A percentile compares a stretch with the other conserved stretches of the same genome.
Evolutionary conservation across 805 yeast genomes (phyloP).

Genomic region (Limtongozyma cylindracea): DNA sequence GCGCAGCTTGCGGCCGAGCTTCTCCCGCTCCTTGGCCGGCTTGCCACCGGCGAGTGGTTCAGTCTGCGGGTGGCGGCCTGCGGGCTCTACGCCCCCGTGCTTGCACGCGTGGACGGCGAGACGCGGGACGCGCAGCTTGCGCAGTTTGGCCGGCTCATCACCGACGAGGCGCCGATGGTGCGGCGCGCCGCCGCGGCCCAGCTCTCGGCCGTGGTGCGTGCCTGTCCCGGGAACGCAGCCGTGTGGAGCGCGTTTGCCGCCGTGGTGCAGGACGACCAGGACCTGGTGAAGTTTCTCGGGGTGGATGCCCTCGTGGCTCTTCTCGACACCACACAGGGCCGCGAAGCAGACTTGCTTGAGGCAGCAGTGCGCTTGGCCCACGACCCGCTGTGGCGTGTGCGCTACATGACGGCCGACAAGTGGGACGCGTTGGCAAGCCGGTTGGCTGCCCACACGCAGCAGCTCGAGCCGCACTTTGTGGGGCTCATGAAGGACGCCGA

Average conservation of each 20-base stretch:
- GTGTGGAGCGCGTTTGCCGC: conserved; percentile 64
- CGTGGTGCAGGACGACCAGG: conserved; percentile 70
- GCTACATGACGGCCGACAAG: conserved; percentile 94
- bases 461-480: conserved; percentile 49
- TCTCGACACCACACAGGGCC: conserved; percentile 30
- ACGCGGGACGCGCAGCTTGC: conserved; percentile 36
- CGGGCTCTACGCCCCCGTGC: conserved; percentile 56
- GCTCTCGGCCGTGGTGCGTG: conserved; percentile 49
- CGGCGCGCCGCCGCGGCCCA: conserved; percentile 81
- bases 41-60: conserved; percentile 86
- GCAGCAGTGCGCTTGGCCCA: conserved; percentile 46
- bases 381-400: conserved; percentile 94
- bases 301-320: conserved; percentile 76
- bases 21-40: conserved; percentile 50
- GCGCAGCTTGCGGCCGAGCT: conserved; percentile 42
- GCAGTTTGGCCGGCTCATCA: conserved; percentile 42
- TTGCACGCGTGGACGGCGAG: conserved; percentile 27
- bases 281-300: conserved; percentile 75
- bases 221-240: conserved; percentile 28
- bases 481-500: conserved; percentile 72
- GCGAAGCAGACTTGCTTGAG: conserved; percentile 33
- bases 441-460: conserved; percentile 29
- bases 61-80: conserved; percentile 78
- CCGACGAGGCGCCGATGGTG: conserved; percentile 95
- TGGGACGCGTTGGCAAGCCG: conserved; percentile 49